Percentiles rank a stretch among this genome's conserved stretches.
Conservation (phyloP, 768 basidiomycete genomes). For the Agrocybe chaxingu region DNA sequence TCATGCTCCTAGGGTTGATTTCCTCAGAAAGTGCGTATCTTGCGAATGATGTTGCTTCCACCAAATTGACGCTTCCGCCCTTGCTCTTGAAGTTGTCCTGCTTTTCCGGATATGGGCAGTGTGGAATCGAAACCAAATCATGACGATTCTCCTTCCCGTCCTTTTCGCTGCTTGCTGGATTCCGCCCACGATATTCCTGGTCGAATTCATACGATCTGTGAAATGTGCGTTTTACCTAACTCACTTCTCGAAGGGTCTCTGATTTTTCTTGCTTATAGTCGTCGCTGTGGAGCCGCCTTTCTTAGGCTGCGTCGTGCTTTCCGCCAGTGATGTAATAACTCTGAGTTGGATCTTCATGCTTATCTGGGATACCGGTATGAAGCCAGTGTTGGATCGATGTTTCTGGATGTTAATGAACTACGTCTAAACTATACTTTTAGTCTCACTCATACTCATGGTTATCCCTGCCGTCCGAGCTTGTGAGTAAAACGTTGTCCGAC, state of each 20-base stretch:
- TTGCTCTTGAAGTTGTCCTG: constrained; percentile 15
- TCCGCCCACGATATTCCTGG: constrained; percentile 5
- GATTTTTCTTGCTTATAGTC: neutral
- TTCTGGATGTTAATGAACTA: too few species aligned
- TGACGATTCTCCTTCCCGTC: constrained; percentile 8
- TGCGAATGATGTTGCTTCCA: neutral
- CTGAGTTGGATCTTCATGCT: constrained; percentile 8
- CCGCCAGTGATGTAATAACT: constrained; percentile 5
- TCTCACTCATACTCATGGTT: constrained; percentile 10
- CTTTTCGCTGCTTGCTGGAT: constrained; percentile 10
- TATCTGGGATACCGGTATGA: constrained; percentile 12
- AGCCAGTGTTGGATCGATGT: too few species aligned
- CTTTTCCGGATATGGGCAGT: constrained; percentile 20
- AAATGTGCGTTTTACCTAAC: constrained; percentile 2
- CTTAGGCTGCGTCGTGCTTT: constrained; percentile 6
- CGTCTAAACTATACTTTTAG: neutral
- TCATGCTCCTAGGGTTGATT: too few species aligned
- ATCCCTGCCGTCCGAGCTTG: constrained; percentile 10
- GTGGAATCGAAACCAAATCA: constrained; percentile 12
- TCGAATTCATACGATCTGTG: constrained; percentile 5
- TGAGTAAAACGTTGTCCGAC: neutral
- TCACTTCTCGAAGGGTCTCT: neutral
- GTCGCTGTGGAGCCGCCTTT: neutral
- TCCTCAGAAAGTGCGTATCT: too few species aligned
- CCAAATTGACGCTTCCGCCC: too few species aligned